Conservation (phyloP, 2,329 filamentous ascomycete species). For the Exophiala mesophila region DNA sequence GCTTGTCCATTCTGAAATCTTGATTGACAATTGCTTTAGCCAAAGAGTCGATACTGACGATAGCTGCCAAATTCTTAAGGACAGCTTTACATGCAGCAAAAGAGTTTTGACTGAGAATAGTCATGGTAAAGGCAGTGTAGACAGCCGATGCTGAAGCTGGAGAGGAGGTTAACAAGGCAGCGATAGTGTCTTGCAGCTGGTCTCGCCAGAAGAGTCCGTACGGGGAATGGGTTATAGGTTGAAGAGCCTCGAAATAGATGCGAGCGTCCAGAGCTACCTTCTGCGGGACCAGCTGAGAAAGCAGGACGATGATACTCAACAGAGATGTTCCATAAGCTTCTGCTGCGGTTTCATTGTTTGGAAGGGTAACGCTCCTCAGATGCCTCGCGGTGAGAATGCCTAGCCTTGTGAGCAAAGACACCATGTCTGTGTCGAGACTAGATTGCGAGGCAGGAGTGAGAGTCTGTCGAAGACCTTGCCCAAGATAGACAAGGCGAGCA, state of each 20-base stretch:
- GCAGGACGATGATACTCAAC: slow-evolving; percentile 19
- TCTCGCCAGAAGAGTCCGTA: slow-evolving; percentile 7
- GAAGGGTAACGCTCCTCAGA: slow-evolving; percentile 11
- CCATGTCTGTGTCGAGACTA: slow-evolving; percentile 12
- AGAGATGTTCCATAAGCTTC: slow-evolving; percentile 11
- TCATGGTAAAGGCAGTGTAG: slow-evolving; percentile 16
- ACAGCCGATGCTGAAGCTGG: slow-evolving; percentile 1
- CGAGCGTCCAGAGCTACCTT: slow-evolving; percentile 17
- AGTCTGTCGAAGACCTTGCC: slow-evolving; percentile 32
- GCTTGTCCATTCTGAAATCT: slow-evolving; percentile 23
- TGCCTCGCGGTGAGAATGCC: slow-evolving; percentile 13
- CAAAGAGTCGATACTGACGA: slow-evolving; percentile 10
- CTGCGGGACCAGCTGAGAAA: slow-evolving; percentile 41
- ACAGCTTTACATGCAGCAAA: slow-evolving; percentile 7
- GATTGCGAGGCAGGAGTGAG: slow-evolving; percentile 1
- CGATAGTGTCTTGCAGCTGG: slow-evolving; percentile 5
- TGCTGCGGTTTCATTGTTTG: slow-evolving; percentile 1
- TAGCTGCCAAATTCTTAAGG: slow-evolving; percentile 8
- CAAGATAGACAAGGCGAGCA: slow-evolving; percentile 42
- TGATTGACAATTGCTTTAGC: slow-evolving; percentile 12
- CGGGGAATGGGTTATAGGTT: slow-evolving; percentile 5
- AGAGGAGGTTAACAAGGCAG: slow-evolving; percentile 12
- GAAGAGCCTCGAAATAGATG: slow-evolving; percentile 15
- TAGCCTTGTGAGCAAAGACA: slow-evolving; percentile 7
- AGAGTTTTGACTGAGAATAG: slow-evolving; percentile 9